Conservation (phyloP, 1,139 yeast species). For the Yamadazyma aaseri region DNA sequence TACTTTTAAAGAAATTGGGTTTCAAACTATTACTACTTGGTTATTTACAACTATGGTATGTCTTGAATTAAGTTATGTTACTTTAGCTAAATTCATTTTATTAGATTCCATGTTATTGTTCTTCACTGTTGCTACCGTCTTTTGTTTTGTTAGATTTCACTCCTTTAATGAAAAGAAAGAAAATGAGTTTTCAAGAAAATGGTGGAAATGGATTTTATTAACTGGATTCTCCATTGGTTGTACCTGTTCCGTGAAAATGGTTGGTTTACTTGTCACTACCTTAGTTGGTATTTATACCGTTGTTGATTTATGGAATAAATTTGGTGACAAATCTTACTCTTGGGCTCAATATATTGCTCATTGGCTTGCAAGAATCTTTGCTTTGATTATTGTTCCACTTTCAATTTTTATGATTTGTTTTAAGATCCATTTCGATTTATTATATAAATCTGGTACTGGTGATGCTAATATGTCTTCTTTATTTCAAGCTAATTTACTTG, state of each 20-base stretch:
- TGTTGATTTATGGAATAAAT: slow-evolving; percentile 68
- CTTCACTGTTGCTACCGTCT: slow-evolving; percentile 84
- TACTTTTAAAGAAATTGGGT: slow-evolving; percentile 53
- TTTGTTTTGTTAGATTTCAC: slow-evolving; percentile 77
- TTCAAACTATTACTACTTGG: slow-evolving; percentile 46
- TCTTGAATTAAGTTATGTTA: slow-evolving; percentile 64
- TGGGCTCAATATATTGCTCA: slow-evolving; percentile 53
- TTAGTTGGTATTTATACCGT: slow-evolving; percentile 76
- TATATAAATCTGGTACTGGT: slow-evolving; percentile 83
- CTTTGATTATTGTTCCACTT: slow-evolving; percentile 62
- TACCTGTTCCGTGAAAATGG: slow-evolving; percentile 83
- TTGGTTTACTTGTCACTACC: slow-evolving; percentile 73
- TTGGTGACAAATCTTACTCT: slow-evolving; percentile 56
- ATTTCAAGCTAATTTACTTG: slow-evolving; percentile 89
- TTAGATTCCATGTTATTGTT: slow-evolving; percentile 75
- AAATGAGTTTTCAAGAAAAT: slow-evolving; percentile 62
- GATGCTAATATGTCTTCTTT: slow-evolving; percentile 96
- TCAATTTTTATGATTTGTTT: slow-evolving; percentile 62
- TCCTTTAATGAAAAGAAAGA: slow-evolving; percentile 55
- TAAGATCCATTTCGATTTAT: slow-evolving; percentile 71
- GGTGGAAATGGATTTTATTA: slow-evolving; percentile 92
- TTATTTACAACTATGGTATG: slow-evolving; percentile 59
- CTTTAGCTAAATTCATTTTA: slow-evolving; percentile 67
- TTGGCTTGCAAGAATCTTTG: slow-evolving; percentile 64
- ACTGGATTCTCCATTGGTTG: slow-evolving; percentile 79